Conservation (phyloP, 441 rosid species). For the Eugenia klotzschiana region DNA sequence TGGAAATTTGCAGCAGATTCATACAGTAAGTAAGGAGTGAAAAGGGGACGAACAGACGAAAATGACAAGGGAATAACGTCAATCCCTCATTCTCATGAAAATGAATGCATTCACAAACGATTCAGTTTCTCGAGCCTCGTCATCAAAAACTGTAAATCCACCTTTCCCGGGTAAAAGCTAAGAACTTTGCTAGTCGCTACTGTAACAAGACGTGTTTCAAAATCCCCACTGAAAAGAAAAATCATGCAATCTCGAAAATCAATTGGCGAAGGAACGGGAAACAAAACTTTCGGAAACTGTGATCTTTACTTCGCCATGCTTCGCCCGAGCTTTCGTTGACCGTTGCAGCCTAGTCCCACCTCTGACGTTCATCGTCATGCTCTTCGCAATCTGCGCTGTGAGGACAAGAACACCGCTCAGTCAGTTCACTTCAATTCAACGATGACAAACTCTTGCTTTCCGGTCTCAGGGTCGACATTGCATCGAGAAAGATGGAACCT, state of each 20-base stretch:
- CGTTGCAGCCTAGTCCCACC: constrained; percentile 18
- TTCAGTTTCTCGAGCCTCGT: background rate
- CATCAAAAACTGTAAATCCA: background rate
- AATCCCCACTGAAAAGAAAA: background rate
- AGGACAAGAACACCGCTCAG: background rate
- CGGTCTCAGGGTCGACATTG: background rate
- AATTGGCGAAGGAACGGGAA: constrained; percentile 4
- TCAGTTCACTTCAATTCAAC: background rate
- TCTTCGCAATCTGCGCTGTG: constrained; percentile 12
- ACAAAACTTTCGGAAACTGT: constrained; percentile 1
- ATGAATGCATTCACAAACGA: background rate
- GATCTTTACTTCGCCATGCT: constrained; percentile 20
- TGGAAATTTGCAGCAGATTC: background rate
- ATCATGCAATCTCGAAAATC: background rate
- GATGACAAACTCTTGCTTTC: background rate
- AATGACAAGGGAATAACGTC: background rate
- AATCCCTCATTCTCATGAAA: background rate
- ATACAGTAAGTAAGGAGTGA: background rate
- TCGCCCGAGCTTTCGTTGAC: constrained; percentile 16
- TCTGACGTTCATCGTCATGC: constrained; percentile 23
- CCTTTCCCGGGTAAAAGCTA: background rate
- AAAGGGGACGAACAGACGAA: background rate
- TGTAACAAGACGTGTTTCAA: constrained; percentile 8
- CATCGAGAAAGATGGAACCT: constrained; percentile 3
- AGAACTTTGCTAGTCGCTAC: background rate